Evolutionary conservation across 208 protist species (phyloP), one percentile per base, ranked within the genome.

Genomic region (Vickermania spadyakhi): DNA sequence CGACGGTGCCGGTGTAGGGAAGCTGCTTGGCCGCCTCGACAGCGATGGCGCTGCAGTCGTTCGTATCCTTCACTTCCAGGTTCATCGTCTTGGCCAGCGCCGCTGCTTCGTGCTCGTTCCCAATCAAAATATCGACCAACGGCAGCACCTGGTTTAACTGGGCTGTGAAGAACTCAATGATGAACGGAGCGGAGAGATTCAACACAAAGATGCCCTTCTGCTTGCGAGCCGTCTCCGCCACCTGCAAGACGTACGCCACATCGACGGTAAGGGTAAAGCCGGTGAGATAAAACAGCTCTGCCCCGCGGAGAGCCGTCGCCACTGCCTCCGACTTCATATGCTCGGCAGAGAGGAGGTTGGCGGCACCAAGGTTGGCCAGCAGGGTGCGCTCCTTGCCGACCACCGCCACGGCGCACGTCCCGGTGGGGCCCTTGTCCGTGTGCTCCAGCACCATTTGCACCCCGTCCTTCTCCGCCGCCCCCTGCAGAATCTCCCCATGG

Each of bases 351-450:
- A 98, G 98, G 28, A 90, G 76, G 64, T 98, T 97, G 21, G 98
- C 98, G 14, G 98, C 98, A 27, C 82, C 93, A 30, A 99, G 77
- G 78, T 98, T 98, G 27, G 98, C 97, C 42, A 99, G 87, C 1
- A 99, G 82, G 22, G 96, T 91, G 50, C 93, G 79, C 62, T 98
- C 89, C 60, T 91, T 96, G 50, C 88, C 90, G 5, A 75, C 89
- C 58, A 99, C 91, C 51, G 98, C 91, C 7, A 98, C 97, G 22
- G 96, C 98, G 81, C 98, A 99, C 58, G 86, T 96, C 55, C 98
- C 98, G 3, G 97, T 99, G 28, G 89, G 79, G 0, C 70, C 81
- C 65, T 92, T 84, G 7, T 73, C 83, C 1, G 86, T 89, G 66
- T 93, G 82, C 68, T 96, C 78, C n/a, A 96, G 68, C 27, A 79